Conservation (phyloP, 441 rosid species). For the Rhodomyrtus psidioides region DNA sequence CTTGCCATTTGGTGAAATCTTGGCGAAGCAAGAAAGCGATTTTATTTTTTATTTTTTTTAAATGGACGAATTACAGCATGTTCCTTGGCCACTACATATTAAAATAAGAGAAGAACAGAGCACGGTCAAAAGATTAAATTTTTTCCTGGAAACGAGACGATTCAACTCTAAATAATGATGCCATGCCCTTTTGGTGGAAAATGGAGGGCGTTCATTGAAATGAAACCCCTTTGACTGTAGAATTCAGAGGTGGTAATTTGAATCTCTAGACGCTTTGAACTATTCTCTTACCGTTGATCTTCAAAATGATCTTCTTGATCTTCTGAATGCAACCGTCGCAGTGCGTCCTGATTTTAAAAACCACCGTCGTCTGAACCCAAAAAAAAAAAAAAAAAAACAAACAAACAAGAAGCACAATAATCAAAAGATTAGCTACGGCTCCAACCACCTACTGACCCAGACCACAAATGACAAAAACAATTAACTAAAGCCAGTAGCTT, state of each 20-base stretch:
- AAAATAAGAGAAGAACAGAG: background rate
- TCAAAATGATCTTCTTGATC: constrained; percentile 42
- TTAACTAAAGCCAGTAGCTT: background rate
- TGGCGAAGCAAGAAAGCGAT: background rate
- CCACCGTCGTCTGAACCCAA: constrained; percentile 54
- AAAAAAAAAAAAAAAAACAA: too few relatives aligned
- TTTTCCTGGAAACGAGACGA: background rate
- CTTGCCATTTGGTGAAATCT: background rate
- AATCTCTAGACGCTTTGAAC: background rate
- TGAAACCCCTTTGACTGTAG: background rate
- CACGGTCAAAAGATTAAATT: background rate
- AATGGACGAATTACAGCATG: background rate
- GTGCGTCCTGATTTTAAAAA: constrained; percentile 60
- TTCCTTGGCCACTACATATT: background rate
- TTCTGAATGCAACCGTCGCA: constrained; percentile 76
- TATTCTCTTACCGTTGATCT: constrained; percentile 37
- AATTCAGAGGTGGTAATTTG: background rate
- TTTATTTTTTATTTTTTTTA: background rate
- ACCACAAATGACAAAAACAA: background rate
- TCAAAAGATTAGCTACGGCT: background rate
- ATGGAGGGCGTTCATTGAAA: background rate
- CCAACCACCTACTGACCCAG: background rate
- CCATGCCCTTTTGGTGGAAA: background rate
- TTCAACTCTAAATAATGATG: background rate
- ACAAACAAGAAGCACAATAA: background rate